A percentile compares a stretch with the other conserved stretches of the same genome.
Conservation (phyloP, 192 early-diverging fungal genomes). For the Coemansia sp. region DNA sequence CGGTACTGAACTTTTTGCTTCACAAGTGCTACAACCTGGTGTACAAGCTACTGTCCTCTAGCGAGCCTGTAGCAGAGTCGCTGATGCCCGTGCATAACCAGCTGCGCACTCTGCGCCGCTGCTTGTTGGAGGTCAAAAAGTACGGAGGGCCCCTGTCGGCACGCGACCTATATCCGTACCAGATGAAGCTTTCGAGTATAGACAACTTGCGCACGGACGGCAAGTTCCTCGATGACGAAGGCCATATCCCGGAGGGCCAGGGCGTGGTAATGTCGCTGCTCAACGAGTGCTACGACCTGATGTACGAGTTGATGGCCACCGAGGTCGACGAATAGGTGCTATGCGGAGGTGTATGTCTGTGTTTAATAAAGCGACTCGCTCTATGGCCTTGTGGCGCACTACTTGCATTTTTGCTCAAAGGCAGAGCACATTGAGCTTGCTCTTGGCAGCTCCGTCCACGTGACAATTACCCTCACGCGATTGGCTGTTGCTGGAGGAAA, state of each 20-base stretch:
- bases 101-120: slow-evolving; percentile 75
- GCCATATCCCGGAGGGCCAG: slow-evolving; percentile 80
- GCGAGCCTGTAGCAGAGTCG: slow-evolving; percentile 77
- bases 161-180: slow-evolving; percentile 80
- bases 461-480: not conserved
- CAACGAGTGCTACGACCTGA: slow-evolving; percentile 85
- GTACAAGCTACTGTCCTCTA: slow-evolving; percentile 75
- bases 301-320: slow-evolving; percentile 68
- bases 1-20: slow-evolving; percentile 71
- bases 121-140: slow-evolving; percentile 74
- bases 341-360: not conserved
- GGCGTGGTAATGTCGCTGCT: slow-evolving; percentile 80
- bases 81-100: slow-evolving; percentile 86
- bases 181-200: slow-evolving; percentile 82
- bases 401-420: slow-evolving; percentile 5
- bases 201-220: slow-evolving; percentile 80
- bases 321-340: slow-evolving; percentile 49
- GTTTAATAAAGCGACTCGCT: not conserved
- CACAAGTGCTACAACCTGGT: slow-evolving; percentile 84
- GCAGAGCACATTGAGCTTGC: too few relatives aligned
- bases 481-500: not conserved
- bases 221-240: slow-evolving; percentile 82
- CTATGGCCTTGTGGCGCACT: not conserved
- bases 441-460: not conserved
- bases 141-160: slow-evolving; percentile 75